A percentile compares a stretch with the other conserved stretches of the same genome.
These are phyloP conservation scores for Candida montana DNA, from an alignment of 805 yeast genomes.

Conservation along the genomic window DNA sequence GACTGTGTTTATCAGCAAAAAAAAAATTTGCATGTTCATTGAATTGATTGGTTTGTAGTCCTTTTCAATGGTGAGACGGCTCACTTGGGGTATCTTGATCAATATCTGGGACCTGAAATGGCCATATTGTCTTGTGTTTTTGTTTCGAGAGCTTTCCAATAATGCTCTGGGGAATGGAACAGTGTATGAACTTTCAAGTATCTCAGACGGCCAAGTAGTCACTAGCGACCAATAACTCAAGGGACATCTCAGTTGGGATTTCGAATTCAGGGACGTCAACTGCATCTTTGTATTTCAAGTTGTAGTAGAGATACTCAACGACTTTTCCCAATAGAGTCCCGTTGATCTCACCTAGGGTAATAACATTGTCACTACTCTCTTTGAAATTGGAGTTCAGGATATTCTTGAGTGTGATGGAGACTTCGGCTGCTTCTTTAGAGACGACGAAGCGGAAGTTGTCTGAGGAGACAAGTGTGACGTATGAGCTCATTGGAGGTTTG, in stretches of 20 bases:
- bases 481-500: conserved; percentile 22
- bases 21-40: too few species aligned
- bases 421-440: conserved; percentile 67
- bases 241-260: conserved; percentile 89
- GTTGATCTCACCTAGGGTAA: conserved; percentile 59
- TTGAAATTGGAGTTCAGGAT: conserved; percentile 53
- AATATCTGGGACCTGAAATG: too few species aligned
- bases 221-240: conserved; percentile 88
- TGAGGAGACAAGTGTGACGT: conserved; percentile 64
- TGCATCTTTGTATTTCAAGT: conserved; percentile 57
- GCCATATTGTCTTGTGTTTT: too few species aligned
- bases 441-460: conserved; percentile 64
- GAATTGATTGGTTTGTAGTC: too few species aligned
- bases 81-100: too few species aligned
- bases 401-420: conserved; percentile 57
- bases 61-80: too few species aligned
- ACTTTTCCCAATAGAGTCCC: conserved; percentile 70
- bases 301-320: conserved; percentile 79
- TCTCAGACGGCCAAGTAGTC: conserved; percentile 68
- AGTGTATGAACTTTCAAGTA: too few species aligned
- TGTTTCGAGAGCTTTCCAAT: too few species aligned
- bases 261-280: conserved; percentile 78
- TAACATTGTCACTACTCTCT: conserved; percentile 53
- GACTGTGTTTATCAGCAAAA: too few species aligned
- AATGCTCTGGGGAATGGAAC: too few species aligned